Evolutionary conservation across 345 rosid species (phyloP), one percentile per base, ranked within the genome.

Genomic region (Durio zibethinus): DNA sequence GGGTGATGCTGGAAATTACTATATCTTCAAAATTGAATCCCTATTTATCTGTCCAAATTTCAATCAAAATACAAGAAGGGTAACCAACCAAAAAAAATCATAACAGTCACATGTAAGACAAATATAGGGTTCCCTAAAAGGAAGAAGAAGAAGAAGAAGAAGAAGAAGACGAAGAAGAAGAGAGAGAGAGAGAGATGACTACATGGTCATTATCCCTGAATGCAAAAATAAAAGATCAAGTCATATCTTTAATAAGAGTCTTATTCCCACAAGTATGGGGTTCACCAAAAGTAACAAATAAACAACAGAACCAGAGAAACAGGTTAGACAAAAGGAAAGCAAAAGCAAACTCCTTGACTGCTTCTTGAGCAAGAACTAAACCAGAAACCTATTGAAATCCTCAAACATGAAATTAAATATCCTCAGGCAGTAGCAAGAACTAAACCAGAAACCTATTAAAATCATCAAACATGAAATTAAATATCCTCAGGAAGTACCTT

Each of bases 401-500:
- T 74, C 67, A 78, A 72, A 72, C 57, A 81, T 65, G 75, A 68
- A 70, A 79, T 29, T 48, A 77, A 7, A 53, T 53, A 2, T 20
- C 10, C 25, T 20, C 21, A 18, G 57, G 9, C 25, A n/a, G n/a
- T n/a, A 16, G 61, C 23, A 21, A 31, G 18, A 53, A 68, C 48
- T 27, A 14, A 43, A 62, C 52, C 27, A 25, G 61, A 54, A 79
- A 16, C 63, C 11, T 27, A 35, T 48, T 45, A 56, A 31, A 31
- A 7, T 48, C 23, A 57, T 74, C 68, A 78, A 72, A 72, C 59
- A 81, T 66, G 75, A 69, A 70, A 79, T 31, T 48, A 43, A 16
- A 7, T 69, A 42, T 12, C 72, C 11, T 43, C 11, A 70, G 14
- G 42, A 23, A 80, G 76, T 89, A 96, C 99, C 98, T 96, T 96